Conservation (phyloP, 164 flowering plant genomes). For the Stephania yunnanensis region DNA sequence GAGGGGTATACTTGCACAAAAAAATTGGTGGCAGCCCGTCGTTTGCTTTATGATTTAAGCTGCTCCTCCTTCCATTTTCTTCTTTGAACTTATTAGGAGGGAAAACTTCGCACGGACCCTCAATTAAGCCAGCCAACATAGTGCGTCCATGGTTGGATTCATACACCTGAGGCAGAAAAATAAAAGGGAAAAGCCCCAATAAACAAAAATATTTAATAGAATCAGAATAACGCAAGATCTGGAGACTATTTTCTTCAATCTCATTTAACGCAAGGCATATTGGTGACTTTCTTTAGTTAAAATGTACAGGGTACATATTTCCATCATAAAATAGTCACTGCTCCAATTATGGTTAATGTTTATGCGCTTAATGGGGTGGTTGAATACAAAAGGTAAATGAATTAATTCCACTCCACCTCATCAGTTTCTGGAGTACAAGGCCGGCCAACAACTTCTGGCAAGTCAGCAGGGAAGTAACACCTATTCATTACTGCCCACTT, state of each 20-base stretch:
- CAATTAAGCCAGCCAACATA: slow-evolving; percentile 45
- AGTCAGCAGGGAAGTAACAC: slow-evolving; percentile 65
- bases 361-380: no score
- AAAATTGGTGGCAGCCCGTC: slow-evolving; percentile 35
- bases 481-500: slow-evolving; percentile 53
- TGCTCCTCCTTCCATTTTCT: slow-evolving; percentile 45
- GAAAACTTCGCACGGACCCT: slow-evolving; percentile 64
- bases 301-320: not conserved
- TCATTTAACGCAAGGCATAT: not conserved
- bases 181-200: slow-evolving; percentile 1
- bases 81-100: slow-evolving; percentile 42
- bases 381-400: not conserved
- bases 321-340: no score
- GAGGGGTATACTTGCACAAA: slow-evolving; percentile 54
- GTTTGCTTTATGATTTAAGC: slow-evolving; percentile 20
- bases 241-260: not conserved
- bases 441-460: slow-evolving; percentile 62
- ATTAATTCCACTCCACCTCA: slow-evolving; percentile 40
- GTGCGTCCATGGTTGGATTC: slow-evolving; percentile 49
- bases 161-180: slow-evolving; percentile 45
- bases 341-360: no score
- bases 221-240: not conserved
- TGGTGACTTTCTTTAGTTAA: not conserved
- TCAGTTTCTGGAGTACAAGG: slow-evolving; percentile 54
- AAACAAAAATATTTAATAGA: not conserved